Percentiles rank a stretch among this genome's conserved stretches.
Conservation (phyloP, 2,329 filamentous ascomycete species). For the Ceratocystiopsis minuta region DNA sequence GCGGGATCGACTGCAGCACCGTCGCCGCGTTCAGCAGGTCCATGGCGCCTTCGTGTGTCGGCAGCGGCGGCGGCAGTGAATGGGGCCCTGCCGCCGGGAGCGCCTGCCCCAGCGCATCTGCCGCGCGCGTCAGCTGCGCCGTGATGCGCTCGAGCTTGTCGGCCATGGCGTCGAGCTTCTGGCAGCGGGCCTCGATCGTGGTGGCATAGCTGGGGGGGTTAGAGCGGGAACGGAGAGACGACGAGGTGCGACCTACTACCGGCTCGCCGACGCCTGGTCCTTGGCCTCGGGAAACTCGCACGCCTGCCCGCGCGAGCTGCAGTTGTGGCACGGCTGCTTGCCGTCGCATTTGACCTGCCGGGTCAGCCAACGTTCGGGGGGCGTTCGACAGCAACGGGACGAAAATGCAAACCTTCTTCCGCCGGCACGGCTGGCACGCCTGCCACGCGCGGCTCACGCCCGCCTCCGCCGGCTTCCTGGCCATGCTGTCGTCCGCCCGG, state of each 20-base stretch:
- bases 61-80: too few relatives aligned
- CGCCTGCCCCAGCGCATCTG: not conserved
- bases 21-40: too few relatives aligned
- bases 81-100: not conserved
- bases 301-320: constrained; percentile 9
- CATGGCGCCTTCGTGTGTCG: too few relatives aligned
- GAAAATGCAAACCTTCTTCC: constrained; percentile 12
- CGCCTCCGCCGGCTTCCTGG: too few relatives aligned
- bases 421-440: constrained; percentile 10
- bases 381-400: too few relatives aligned
- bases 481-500: too few relatives aligned
- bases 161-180: constrained; percentile 12
- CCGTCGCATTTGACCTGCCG: constrained; percentile 13
- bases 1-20: not conserved
- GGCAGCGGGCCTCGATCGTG: constrained; percentile 11
- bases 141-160: constrained; percentile 10
- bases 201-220: constrained; percentile 7
- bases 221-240: too few relatives aligned
- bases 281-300: constrained; percentile 11
- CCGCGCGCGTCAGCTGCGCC: not conserved
- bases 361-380: not conserved
- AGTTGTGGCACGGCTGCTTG: constrained; percentile 12
- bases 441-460: constrained; percentile 4
- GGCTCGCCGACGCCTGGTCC: constrained; percentile 11
- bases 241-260: constrained; percentile 9